Evolutionary conservation across 257 asterid species (phyloP).

Genomic region (Gentiana straminea): DNA sequence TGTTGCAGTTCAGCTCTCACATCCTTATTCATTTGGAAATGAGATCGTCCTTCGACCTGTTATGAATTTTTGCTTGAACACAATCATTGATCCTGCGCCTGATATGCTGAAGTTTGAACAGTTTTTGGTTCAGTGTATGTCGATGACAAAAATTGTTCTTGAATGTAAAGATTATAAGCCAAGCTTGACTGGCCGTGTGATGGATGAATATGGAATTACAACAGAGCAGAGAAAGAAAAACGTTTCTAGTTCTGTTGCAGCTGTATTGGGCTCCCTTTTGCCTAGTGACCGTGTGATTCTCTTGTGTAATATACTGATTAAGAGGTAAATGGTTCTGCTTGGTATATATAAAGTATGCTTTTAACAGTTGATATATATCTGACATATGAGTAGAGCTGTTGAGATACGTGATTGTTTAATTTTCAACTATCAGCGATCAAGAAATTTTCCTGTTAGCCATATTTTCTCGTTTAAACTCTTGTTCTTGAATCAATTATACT

Average conservation of each 20-base stretch:
- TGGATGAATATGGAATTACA: slow-evolving; percentile 70
- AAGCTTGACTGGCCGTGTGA: slow-evolving; percentile 74
- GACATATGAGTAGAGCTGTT: too few relatives aligned
- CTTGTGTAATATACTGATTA: slow-evolving; percentile 73
- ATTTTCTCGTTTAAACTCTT: too few relatives aligned
- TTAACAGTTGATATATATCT: too few relatives aligned
- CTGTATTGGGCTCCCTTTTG: slow-evolving; percentile 59
- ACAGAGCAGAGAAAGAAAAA: slow-evolving; percentile 79
- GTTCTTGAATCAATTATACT: too few relatives aligned
- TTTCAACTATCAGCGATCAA: too few relatives aligned
- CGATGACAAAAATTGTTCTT: slow-evolving; percentile 71
- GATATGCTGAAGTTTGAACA: slow-evolving; percentile 54
- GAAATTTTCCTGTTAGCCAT: too few relatives aligned
- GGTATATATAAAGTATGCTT: neutral
- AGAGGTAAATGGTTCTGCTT: slow-evolving; percentile 36
- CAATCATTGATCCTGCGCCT: slow-evolving; percentile 78
- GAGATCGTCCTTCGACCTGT: slow-evolving; percentile 63
- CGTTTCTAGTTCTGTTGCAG: slow-evolving; percentile 58
- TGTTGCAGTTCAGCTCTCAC: slow-evolving; percentile 67
- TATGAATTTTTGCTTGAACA: slow-evolving; percentile 71
- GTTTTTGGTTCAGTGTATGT: slow-evolving; percentile 84
- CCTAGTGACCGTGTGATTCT: slow-evolving; percentile 79
- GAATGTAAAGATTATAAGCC: slow-evolving; percentile 92
- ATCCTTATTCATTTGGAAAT: slow-evolving; percentile 97
- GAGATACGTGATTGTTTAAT: too few relatives aligned